These are phyloP conservation scores for Viridothelium virens DNA, from an alignment of 495 filamentous ascomycete species.

Conservation along the genomic window DNA sequence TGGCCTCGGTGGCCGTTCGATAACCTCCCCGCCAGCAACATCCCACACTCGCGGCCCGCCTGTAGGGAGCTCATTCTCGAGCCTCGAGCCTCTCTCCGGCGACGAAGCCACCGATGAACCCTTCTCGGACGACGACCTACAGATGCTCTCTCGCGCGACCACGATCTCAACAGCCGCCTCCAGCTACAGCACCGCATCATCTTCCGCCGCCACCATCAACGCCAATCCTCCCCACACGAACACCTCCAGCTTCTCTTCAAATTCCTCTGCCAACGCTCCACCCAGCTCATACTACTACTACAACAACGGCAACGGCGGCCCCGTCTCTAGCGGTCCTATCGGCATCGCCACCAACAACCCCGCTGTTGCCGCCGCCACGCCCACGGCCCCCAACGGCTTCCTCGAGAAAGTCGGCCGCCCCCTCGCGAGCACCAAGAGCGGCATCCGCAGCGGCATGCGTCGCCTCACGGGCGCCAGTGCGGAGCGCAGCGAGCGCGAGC, in stretches of 20 bases:
- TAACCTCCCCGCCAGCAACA: constrained; percentile 29
- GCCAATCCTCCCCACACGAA: not conserved
- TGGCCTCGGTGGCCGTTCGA: constrained; percentile 34
- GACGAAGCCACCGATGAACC: constrained; percentile 27
- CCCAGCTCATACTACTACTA: too few species aligned
- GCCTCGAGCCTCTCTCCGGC: constrained; percentile 20
- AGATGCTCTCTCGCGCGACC: constrained; percentile 27
- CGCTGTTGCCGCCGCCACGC: not conserved
- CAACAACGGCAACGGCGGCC: too few species aligned
- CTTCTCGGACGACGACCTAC: constrained; percentile 37
- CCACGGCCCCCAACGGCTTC: not conserved
- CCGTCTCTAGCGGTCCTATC: not conserved
- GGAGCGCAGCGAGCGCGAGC: constrained; percentile 27
- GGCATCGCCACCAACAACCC: not conserved
- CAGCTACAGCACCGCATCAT: constrained; percentile 8
- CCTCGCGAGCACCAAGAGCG: constrained; percentile 16
- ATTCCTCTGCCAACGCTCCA: not conserved
- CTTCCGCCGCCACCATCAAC: not conserved
- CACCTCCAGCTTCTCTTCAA: not conserved
- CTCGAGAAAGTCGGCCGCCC: constrained; percentile 26
- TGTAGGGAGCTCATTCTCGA: constrained; percentile 23
- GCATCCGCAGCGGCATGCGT: constrained; percentile 28
- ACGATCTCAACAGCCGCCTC: constrained; percentile 13
- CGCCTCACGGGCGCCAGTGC: constrained; percentile 29
- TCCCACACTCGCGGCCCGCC: constrained; percentile 11